Conservation (phyloP, 352 stramenopile species). For the Peronospora destructor region DNA sequence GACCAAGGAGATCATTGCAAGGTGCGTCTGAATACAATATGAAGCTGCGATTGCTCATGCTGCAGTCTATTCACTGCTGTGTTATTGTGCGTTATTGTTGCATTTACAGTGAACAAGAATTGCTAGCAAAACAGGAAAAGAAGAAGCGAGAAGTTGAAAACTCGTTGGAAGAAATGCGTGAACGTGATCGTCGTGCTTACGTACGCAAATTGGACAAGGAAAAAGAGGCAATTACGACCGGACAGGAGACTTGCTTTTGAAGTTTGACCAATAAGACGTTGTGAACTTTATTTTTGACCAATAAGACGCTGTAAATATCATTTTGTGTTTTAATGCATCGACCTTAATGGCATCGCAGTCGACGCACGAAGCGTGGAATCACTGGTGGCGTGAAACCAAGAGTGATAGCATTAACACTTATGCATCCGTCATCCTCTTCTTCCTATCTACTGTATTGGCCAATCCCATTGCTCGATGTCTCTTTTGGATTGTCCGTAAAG, state of each 20-base stretch:
- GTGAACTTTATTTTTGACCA: neutral
- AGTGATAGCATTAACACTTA: conserved; percentile 48
- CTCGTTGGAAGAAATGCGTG: conserved; percentile 57
- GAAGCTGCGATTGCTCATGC: neutral
- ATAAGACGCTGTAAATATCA: neutral
- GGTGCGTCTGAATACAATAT: conserved; percentile 22
- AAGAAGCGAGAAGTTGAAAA: conserved; percentile 47
- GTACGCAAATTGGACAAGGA: conserved; percentile 65
- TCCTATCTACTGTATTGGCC: conserved; percentile 65
- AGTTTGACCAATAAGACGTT: conserved; percentile 30
- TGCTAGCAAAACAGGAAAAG: conserved; percentile 37
- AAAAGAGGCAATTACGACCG: conserved; percentile 23
- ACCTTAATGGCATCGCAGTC: conserved; percentile 35
- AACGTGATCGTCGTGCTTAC: conserved; percentile 69
- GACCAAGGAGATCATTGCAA: conserved; percentile 61
- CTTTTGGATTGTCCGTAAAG: conserved; percentile 58
- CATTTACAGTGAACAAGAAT: conserved; percentile 41
- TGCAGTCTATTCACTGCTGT: conserved; percentile 1
- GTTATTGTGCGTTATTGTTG: conserved; percentile 1
- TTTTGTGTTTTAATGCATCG: conserved; percentile 17
- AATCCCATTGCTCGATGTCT: conserved; percentile 58
- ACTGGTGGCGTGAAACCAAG: conserved; percentile 54
- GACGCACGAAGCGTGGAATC: conserved; percentile 42
- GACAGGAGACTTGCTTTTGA: conserved; percentile 8
- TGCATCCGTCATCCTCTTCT: conserved; percentile 68